Evolutionary conservation across 805 yeast species (phyloP).

Genomic region (Yarrowia keelungensis): DNA sequence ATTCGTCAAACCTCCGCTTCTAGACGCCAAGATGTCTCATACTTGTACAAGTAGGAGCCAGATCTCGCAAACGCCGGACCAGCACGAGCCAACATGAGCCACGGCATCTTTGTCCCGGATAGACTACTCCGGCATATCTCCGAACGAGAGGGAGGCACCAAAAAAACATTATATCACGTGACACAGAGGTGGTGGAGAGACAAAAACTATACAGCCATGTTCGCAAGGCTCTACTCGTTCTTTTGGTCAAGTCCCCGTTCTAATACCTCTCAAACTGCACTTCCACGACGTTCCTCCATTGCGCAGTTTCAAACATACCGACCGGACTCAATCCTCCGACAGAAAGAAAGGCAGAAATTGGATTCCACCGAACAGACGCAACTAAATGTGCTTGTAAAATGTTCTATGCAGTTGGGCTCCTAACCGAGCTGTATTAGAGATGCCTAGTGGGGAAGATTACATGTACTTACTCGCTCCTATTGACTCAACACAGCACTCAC

Average conservation of each 20-base stretch:
- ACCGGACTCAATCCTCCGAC: conserved; percentile 13
- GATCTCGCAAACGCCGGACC: no score
- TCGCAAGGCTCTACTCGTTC: no score
- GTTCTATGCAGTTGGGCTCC: conserved; percentile 5
- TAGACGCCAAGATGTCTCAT: conserved; percentile 9
- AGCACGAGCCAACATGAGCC: no score
- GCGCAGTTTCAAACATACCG: background rate
- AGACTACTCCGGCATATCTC: conserved; percentile 16
- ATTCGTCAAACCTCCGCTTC: background rate
- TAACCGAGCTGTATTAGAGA: background rate
- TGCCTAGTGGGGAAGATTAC: no score
- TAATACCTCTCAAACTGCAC: background rate
- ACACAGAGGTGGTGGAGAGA: no score
- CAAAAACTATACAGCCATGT: no score
- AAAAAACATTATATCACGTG: no score
- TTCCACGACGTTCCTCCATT: no score
- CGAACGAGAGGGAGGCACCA: background rate
- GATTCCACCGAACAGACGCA: conserved; percentile 1
- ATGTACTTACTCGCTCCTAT: no score
- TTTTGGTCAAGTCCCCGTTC: background rate
- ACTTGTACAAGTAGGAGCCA: no score
- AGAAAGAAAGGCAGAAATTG: background rate
- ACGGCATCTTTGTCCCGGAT: conserved; percentile 7
- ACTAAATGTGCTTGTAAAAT: background rate
- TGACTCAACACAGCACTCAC: no score